Percentiles rank a stretch among this genome's conserved stretches.
Conservation (phyloP, 2,329 filamentous ascomycete species). For the Phaeosphaeria sp. region DNA sequence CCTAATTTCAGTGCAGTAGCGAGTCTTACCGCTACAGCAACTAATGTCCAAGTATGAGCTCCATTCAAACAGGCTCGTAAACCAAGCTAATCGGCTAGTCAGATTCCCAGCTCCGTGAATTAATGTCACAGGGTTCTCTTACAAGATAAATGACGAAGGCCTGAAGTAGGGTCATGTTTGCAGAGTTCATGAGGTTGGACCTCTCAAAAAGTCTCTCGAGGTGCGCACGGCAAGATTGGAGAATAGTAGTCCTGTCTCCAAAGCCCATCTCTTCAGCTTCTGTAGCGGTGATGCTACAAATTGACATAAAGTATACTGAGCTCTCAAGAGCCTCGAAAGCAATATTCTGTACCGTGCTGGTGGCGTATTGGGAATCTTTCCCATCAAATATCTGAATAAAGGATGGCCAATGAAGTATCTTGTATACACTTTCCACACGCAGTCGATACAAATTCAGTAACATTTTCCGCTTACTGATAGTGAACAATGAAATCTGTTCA, state of each 20-base stretch:
- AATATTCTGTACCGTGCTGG: not conserved
- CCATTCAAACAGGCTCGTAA: slow-evolving; percentile 10
- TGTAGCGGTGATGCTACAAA: slow-evolving; percentile 8
- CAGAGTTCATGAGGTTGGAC: slow-evolving; percentile 6
- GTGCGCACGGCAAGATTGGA: not conserved
- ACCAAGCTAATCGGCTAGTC: slow-evolving; percentile 1
- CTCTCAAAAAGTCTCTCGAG: slow-evolving; percentile 1
- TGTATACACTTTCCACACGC: slow-evolving; percentile 16
- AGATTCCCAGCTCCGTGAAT: not conserved
- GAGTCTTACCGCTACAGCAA: slow-evolving; percentile 13
- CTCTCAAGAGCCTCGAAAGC: slow-evolving; percentile 1
- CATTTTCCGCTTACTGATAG: not conserved
- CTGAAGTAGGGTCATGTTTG: slow-evolving; percentile 4
- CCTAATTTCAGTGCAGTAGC: slow-evolving; percentile 11
- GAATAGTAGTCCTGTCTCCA: not conserved
- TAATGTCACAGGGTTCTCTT: not conserved
- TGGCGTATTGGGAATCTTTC: not conserved
- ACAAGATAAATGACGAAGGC: slow-evolving; percentile 18
- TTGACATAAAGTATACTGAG: slow-evolving; percentile 9
- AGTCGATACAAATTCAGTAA: slow-evolving; percentile 11
- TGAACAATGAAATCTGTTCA: not conserved
- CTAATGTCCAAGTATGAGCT: slow-evolving; percentile 11
- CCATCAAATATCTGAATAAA: not conserved
- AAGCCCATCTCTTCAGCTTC: slow-evolving; percentile 4
- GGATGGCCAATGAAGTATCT: slow-evolving; percentile 17